These are phyloP conservation scores for Tuber borchii DNA, from an alignment of 495 filamentous ascomycete genomes.

Conservation along the genomic window DNA sequence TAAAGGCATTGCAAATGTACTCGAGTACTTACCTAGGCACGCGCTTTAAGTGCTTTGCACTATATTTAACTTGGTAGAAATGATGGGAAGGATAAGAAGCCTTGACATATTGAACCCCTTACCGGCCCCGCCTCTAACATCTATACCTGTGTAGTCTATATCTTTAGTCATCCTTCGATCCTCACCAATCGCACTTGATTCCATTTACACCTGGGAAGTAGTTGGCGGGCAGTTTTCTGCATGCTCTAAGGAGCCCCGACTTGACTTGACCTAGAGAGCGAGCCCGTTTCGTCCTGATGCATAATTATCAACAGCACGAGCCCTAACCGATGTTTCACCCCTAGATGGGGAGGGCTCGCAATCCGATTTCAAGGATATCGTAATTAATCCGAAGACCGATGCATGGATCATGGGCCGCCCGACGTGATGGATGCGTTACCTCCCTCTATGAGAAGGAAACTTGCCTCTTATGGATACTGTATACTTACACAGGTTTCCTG, in stretches of 20 bases:
- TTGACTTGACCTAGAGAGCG: background rate
- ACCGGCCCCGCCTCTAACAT: background rate
- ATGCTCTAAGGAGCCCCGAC: background rate
- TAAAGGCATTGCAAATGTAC: no score
- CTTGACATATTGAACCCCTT: background rate
- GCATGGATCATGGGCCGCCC: background rate
- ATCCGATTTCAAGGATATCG: background rate
- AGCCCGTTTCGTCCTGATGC: background rate
- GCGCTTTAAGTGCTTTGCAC: no score
- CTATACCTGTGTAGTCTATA: background rate
- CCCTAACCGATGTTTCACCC: background rate
- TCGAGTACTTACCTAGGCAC: no score
- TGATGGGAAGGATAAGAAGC: background rate
- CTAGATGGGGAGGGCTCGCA: background rate
- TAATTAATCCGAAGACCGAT: background rate
- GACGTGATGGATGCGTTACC: background rate
- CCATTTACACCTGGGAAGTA: background rate
- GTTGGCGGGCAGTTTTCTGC: background rate
- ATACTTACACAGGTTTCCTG: background rate
- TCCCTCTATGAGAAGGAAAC: background rate
- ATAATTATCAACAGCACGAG: background rate
- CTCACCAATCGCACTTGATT: no score
- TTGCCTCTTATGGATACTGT: background rate
- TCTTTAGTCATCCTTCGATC: background rate
- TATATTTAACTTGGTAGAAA: background rate